Percentiles rank a stretch among this genome's conserved stretches.
phyloP scores from a whole-genome alignment of 805 yeast species.

The Ogataea trehaloabstinens region DNA sequence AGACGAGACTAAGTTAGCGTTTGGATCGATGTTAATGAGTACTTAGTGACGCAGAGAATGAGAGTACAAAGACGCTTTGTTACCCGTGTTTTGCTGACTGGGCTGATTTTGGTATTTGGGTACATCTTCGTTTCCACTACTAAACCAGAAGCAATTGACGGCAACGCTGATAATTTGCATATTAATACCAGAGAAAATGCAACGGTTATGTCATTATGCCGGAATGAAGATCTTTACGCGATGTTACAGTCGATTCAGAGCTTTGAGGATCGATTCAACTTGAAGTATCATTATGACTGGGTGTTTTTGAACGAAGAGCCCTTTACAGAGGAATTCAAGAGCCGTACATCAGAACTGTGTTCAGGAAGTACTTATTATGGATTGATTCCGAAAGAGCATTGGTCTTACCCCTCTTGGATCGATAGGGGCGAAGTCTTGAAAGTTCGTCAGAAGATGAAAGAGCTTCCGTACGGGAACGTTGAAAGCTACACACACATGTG shows the following conservation, averaged over 20 bases:
- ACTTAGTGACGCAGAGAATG: no score
- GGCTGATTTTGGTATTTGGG: no score
- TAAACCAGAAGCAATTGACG: no score
- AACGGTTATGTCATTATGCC: conserved; percentile 62
- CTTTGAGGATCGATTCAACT: conserved; percentile 80
- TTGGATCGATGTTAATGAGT: no score
- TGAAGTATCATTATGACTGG: conserved; percentile 81
- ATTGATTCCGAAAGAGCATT: conserved; percentile 68
- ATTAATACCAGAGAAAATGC: conserved; percentile 37
- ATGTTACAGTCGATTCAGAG: conserved; percentile 60
- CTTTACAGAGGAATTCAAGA: conserved; percentile 69
- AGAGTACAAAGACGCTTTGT: no score
- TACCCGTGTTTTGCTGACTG: no score
- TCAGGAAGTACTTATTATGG: conserved; percentile 75
- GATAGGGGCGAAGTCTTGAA: conserved; percentile 68
- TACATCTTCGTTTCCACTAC: no score
- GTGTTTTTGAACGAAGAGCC: conserved; percentile 82
- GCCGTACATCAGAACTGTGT: conserved; percentile 47
- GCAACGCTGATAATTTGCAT: no score
- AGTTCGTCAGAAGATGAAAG: conserved; percentile 56
- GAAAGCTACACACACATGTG: conserved; percentile 49
- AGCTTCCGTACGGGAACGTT: conserved; percentile 38
- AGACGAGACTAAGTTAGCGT: no score
- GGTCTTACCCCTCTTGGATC: conserved; percentile 83
- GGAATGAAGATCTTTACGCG: conserved; percentile 60